Evolutionary conservation across 2,329 filamentous ascomycete species (phyloP), one percentile per base, ranked within the genome.

Genomic region (Scedosporium dehoogii): DNA sequence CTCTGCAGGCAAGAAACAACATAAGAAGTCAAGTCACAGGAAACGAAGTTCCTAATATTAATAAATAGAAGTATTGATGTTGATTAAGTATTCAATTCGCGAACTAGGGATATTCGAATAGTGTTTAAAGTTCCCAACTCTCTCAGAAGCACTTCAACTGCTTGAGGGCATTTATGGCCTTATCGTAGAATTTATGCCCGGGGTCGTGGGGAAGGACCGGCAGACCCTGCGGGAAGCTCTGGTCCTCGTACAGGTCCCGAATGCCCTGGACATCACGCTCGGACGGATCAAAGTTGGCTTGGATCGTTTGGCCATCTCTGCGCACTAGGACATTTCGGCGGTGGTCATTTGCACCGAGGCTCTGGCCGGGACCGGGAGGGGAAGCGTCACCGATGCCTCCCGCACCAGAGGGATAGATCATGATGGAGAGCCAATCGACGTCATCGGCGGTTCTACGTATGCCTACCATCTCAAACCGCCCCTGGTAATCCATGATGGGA

Each of bases 401-500:
- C 18, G 66, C 65, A 0, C 60, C 62, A 5, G 48, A 62, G 9
- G 67, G 67, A 60, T 68, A 69, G 16, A 68, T 53, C 68, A 68
- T 69, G 63, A 68, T 65, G 51, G 64, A 66, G 46, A 60, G 16
- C 62, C 56, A 63, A 62, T 67, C 67, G 38, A 65, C 21, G 6
- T 18, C 25, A 27, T 27, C 25, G 25, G 25, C 25, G 42, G 14
- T 46, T 65, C 42, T 18, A 29, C 18, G 25, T 64, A 53, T 14
- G 59, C 44, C 27, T 56, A 44, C 21, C 38, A 41, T 25, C 12
- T 25, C 60, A 27, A 27, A 27, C 25, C 25, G 25, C 25, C 25
- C 25, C 25, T 27, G 25, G 25, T 3, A 27, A 25, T 62, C 23
- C 14, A 46, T 3, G 42, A 48, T 48, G 44, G 44, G 44, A 16